phyloP scores from a whole-genome alignment of 768 basidiomycete genomes.

The Suillus cothurnatus region DNA sequence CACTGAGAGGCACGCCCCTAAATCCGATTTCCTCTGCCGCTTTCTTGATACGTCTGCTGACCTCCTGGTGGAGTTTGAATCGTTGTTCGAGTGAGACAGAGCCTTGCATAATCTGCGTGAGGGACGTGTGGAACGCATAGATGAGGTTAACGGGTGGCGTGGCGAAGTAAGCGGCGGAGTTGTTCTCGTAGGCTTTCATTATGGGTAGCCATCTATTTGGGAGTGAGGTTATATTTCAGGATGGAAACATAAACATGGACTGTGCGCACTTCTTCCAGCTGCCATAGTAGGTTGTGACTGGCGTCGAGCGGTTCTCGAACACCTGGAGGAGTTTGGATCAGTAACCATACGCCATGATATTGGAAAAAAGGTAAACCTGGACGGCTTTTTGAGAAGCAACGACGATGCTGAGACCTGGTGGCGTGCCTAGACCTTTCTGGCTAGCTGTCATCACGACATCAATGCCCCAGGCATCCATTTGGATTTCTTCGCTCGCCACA shows the following conservation, averaged over 20 bases:
- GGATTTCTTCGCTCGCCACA: conserved; percentile 94
- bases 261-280: conserved; percentile 77
- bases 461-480: conserved; percentile 90
- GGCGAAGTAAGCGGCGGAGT: conserved; percentile 86
- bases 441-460: conserved; percentile 87
- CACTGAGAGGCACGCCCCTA: conserved; percentile 64
- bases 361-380: conserved; percentile 39
- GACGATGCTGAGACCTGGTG: conserved; percentile 90
- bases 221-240: conserved; percentile 2
- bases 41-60: conserved; percentile 68
- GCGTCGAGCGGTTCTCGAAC: conserved; percentile 61
- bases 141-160: conserved; percentile 95
- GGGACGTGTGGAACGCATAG: conserved; percentile 85
- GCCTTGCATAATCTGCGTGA: conserved; percentile 66
- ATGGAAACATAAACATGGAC: not conserved
- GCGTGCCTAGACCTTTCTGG: conserved; percentile 92
- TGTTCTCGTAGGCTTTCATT: conserved; percentile 91
- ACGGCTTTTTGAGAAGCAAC: conserved; percentile 82
- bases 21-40: conserved; percentile 70
- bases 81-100: conserved; percentile 73
- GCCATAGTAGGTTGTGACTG: conserved; percentile 80
- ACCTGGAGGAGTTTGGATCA: conserved; percentile 39
- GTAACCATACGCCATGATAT: not conserved
- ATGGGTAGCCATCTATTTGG: conserved; percentile 79
- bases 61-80: conserved; percentile 72